Evolutionary conservation across 306 rosid genomes (phyloP).

Genomic region (Cicer pinnatifidum): DNA sequence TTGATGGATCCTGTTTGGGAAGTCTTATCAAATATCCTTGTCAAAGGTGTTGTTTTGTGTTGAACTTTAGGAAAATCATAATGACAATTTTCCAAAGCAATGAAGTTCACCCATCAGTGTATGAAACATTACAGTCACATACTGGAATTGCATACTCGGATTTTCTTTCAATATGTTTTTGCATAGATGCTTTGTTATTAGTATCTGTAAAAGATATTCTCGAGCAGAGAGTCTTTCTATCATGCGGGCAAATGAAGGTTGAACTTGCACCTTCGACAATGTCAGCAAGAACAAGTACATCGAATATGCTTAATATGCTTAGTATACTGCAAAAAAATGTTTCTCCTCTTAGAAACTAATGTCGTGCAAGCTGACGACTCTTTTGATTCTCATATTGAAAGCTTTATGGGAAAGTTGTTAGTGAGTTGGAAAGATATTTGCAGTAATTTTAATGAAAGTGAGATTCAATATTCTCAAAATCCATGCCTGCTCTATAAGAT

Average conservation of each 20-base stretch:
- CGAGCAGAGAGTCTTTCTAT: constrained; percentile 67
- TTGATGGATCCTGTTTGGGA: constrained; percentile 48
- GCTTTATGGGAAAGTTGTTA: constrained; percentile 60
- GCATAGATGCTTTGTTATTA: constrained; percentile 57
- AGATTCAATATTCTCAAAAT: constrained; percentile 63
- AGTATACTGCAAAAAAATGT: constrained; percentile 49
- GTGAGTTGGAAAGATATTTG: constrained; percentile 65
- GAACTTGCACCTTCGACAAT: constrained; percentile 52
- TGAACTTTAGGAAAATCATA: constrained; percentile 67
- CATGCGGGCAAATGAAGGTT: constrained; percentile 75
- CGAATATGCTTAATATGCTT: constrained; percentile 42
- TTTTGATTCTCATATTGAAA: constrained; percentile 53
- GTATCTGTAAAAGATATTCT: constrained; percentile 55
- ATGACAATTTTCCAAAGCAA: constrained; percentile 53
- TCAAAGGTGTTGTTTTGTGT: constrained; percentile 53
- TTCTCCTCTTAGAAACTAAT: constrained; percentile 53
- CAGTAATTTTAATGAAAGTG: constrained; percentile 53
- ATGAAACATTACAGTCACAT: constrained; percentile 61
- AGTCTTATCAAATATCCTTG: constrained; percentile 46
- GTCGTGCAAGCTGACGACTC: constrained; percentile 48
- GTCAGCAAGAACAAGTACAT: constrained; percentile 48
- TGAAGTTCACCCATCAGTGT: constrained; percentile 57
- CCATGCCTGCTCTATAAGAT: constrained; percentile 70
- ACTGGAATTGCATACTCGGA: constrained; percentile 56
- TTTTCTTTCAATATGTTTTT: constrained; percentile 55